Base-by-base conservation (phyloP, 2,329 filamentous ascomycete species). In the Bertia moriformis region DNA sequence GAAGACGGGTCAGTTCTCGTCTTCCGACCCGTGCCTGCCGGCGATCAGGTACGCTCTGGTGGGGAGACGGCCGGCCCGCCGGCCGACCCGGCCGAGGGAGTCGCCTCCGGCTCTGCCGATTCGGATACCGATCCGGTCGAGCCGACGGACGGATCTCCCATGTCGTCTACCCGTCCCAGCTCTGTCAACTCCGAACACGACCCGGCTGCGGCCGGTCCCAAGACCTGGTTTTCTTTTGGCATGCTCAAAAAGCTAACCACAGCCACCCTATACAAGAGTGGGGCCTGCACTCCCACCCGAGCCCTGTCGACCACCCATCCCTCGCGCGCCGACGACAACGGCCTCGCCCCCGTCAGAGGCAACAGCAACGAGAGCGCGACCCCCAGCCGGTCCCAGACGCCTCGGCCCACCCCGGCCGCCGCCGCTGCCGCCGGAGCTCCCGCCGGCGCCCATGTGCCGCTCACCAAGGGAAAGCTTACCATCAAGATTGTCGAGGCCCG, bases 401-500 rank as follows among this genome's bases (percentile, higher is more conserved):
- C 70, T 47, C 57, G 58, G 38, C 58, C 69, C 12, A 46, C 56
- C 15, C 47, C 47, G 50, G 44, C 42, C 49, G 42, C 48, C 55
- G n/a, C n/a, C n/a, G n/a, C n/a, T n/a, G n/a, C 47, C 46, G 53
- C 45, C 41, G 41, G 45, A 19, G 44, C 33, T 19, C 39, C 49
- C 45, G 63, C 30, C n/a, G 73, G 71, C 17, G 71, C 78, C 4
- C 74, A 82, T 18, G 74, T 82, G 3, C 78, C 79, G 5, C 66
- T 78, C 17, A 69, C 85, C 17, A 89, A 85, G 57, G 91, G 91
- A 42, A 94, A 91, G 58, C 67, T 98, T 41, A 84, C 81, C 24
- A 84, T 98, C 49, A 87, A 84, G 54, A 91, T 98, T 40, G 69
- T 78, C 38, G 86, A 95, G 57, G 91, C 83, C 37, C 73, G 86